Evolutionary conservation across 139 green algal genomes (phyloP), one percentile per base, ranked within the genome.

Genomic region (Auxenochlorella pyrenoidosa): DNA sequence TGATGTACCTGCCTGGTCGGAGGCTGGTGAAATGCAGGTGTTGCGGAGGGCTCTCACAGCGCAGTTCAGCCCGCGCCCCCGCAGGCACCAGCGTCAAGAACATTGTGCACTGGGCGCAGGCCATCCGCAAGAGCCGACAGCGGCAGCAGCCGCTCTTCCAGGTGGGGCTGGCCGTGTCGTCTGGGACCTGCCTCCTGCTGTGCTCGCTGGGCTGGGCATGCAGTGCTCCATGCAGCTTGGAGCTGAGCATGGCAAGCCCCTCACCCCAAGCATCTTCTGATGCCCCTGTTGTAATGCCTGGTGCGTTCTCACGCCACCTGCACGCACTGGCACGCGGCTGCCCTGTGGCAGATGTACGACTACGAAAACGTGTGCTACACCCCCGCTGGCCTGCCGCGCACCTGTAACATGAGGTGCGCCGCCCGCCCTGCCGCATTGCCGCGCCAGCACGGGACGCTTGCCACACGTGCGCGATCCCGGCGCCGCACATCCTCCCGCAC

Each of bases 81-180:
- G 21, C 66, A 89, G 89, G 90, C 59, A 92, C 90, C 0, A 83
- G 63, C 28, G 88, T 92, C 47, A 82, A 87, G 54, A 90, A 88
- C 41, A 80, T 92, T 28, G 76, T 66, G 13, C 83, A 92, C 78
- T 92, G 90, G 82, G 81, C 86, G 24, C 86, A 87, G 79, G 72
- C 81, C 40, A 78, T 87, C 13, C 87, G 89, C 51, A 36, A 85
- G 60, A 73, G 51, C 59, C 44, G 68, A 51, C 34, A 85, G 75
- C 63, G 51, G 58, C 59, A 26, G 59, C 41, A 32, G 41, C 70
- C 76, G 2, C 51, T 81, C 19, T 89, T 91, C 79, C 73, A 83
- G n/a, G 51, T 81, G 75, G 26, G 40, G 63, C 22, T n/a, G 59
- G 8, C 59, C 16, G 24, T 68, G 22, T 6, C 12, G 12, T 68